Evolutionary conservation across 2,329 filamentous ascomycete genomes (phyloP).

Genomic region (Sclerotinia subarctica): DNA sequence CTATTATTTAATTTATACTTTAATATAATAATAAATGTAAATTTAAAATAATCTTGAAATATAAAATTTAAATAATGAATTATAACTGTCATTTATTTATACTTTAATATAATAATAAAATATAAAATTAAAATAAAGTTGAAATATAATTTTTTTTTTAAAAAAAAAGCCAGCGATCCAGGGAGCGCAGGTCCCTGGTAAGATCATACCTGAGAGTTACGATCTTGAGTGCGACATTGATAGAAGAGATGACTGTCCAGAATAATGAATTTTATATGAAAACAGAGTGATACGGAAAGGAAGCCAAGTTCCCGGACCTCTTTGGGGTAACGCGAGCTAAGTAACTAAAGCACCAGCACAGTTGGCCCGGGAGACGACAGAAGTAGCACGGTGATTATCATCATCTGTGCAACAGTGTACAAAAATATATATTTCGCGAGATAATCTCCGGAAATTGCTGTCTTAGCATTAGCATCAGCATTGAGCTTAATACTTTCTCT

Average conservation of each 20-base stretch:
- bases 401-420: constrained; percentile 5
- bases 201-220: neutral
- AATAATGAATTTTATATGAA: neutral
- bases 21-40: too few species aligned
- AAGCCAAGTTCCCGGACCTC: neutral
- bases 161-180: too few species aligned
- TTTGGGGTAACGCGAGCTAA: neutral
- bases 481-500: neutral
- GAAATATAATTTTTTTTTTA: too few species aligned
- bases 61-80: too few species aligned
- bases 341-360: neutral
- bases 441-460: neutral
- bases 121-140: too few species aligned
- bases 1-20: too few species aligned
- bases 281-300: neutral
- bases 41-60: too few species aligned
- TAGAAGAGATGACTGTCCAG: neutral
- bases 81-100: too few species aligned
- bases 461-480: neutral
- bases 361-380: neutral
- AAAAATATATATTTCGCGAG: neutral
- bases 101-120: too few species aligned
- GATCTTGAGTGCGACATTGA: neutral
- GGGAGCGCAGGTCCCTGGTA: neutral
- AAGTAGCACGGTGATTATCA: neutral